Conservation (phyloP, 176 grass and related monocot genomes). For the Paspalum vaginatum region DNA sequence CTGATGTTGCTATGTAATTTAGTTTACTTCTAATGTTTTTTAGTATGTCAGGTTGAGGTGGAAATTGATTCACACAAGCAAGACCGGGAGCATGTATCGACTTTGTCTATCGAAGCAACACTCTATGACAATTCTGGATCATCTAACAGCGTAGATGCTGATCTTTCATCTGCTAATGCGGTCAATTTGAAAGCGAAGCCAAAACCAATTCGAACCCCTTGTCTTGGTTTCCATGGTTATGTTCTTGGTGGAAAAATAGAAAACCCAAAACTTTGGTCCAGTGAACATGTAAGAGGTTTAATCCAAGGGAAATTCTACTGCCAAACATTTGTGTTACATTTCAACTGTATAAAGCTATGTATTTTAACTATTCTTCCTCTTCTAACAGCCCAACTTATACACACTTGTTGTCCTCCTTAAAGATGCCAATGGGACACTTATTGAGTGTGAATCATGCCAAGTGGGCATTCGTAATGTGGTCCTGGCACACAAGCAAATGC, state of each 20-base stretch:
- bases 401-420: constrained; percentile 91
- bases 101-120: constrained; percentile 75
- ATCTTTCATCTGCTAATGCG: constrained; percentile 46
- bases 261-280: constrained; percentile 95
- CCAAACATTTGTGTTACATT: constrained; percentile 17
- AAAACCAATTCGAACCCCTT: constrained; percentile 37
- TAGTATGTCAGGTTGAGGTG: constrained; percentile 76
- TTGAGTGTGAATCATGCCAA: constrained; percentile 97
- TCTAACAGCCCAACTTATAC: constrained; percentile 94
- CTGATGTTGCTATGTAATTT: constrained; percentile 14
- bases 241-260: constrained; percentile 81
- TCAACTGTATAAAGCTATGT: constrained; percentile 29
- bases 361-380: constrained; percentile 49
- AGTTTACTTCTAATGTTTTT: background rate
- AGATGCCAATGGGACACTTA: constrained; percentile 84
- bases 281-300: constrained; percentile 76
- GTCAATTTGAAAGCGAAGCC: constrained; percentile 70
- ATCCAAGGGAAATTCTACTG: constrained; percentile 22
- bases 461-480: constrained; percentile 86
- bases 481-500: constrained; percentile 82
- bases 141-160: constrained; percentile 42
- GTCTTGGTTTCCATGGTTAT: constrained; percentile 73
- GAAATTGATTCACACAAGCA: constrained; percentile 79
- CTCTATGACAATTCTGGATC: constrained; percentile 71
- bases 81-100: constrained; percentile 51